Evolutionary conservation across 768 basidiomycete genomes (phyloP).

Genomic region (Panaeolus cyanescens): DNA sequence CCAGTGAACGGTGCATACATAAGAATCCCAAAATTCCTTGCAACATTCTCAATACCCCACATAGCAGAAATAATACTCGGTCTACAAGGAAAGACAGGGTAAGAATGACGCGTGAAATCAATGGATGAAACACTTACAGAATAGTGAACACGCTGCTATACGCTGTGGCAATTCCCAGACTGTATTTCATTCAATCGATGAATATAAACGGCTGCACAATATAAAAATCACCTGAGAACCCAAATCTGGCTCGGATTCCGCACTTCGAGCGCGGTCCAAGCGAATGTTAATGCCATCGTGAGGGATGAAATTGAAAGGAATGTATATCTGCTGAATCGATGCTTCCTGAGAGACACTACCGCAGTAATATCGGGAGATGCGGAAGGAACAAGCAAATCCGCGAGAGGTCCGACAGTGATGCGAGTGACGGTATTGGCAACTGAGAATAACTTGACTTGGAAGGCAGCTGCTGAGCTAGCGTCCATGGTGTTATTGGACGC

Average conservation of each 20-base stretch:
- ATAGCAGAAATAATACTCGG: conserved; percentile 71
- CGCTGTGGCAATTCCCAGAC: conserved; percentile 64
- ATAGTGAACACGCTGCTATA: conserved; percentile 76
- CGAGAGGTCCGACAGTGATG: conserved; percentile 65
- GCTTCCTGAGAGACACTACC: conserved; percentile 43
- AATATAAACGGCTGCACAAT: background rate
- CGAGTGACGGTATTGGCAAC: conserved; percentile 73
- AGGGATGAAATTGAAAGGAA: conserved; percentile 56
- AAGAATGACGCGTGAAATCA: background rate
- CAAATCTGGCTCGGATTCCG: conserved; percentile 57
- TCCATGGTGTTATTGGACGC: conserved; percentile 16
- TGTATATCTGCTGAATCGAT: conserved; percentile 58
- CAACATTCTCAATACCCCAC: conserved; percentile 72
- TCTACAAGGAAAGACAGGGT: conserved; percentile 32
- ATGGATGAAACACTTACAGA: conserved; percentile 44
- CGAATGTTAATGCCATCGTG: conserved; percentile 51
- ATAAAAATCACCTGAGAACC: conserved; percentile 60
- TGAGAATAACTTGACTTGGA: conserved; percentile 73
- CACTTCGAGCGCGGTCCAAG: conserved; percentile 55
- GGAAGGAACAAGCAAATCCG: conserved; percentile 72
- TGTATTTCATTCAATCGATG: conserved; percentile 21
- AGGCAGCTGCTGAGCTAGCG: conserved; percentile 43
- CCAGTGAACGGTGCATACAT: conserved; percentile 78
- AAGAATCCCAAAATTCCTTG: conserved; percentile 75
- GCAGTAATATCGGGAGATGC: conserved; percentile 43